Evolutionary conservation across 345 rosid species (phyloP).

Genomic region (Eucalyptus cloeziana): DNA sequence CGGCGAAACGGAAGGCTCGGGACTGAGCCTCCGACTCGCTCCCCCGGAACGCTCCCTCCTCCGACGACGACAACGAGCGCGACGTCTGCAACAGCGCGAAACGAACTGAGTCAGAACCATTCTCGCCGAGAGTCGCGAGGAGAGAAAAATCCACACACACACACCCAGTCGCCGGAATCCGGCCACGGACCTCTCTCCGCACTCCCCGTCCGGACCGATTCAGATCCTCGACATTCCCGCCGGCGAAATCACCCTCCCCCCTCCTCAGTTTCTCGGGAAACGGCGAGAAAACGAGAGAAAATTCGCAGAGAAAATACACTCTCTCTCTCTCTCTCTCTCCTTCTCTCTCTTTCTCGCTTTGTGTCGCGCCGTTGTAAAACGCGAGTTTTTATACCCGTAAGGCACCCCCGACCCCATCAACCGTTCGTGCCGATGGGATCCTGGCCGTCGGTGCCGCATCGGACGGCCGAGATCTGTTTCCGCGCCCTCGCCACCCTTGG

Average conservation of each 20-base stretch:
- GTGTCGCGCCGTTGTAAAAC: neutral
- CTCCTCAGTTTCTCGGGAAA: conserved; percentile 12
- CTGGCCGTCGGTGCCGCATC: neutral
- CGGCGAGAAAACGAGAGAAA: conserved; percentile 13
- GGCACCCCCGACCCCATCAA: neutral
- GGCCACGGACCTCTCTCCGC: neutral
- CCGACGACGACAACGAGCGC: neutral
- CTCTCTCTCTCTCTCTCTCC: neutral
- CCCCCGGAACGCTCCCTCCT: neutral
- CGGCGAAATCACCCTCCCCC: neutral
- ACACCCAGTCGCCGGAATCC: neutral
- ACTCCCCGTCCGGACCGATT: neutral
- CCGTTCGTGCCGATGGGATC: neutral
- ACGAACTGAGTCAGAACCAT: neutral
- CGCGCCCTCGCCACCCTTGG: neutral
- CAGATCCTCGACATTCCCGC: neutral
- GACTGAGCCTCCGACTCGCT: neutral
- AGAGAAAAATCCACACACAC: neutral
- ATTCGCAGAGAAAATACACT: conserved; percentile 4
- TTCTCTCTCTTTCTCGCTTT: neutral
- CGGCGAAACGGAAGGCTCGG: neutral
- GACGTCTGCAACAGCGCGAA: neutral
- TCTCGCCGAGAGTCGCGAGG: neutral
- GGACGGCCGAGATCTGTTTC: neutral
- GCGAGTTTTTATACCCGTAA: neutral